Evolutionary conservation across 192 early-diverging fungal genomes (phyloP), one percentile per base, ranked within the genome.

Genomic region (Dissophora ornata): DNA sequence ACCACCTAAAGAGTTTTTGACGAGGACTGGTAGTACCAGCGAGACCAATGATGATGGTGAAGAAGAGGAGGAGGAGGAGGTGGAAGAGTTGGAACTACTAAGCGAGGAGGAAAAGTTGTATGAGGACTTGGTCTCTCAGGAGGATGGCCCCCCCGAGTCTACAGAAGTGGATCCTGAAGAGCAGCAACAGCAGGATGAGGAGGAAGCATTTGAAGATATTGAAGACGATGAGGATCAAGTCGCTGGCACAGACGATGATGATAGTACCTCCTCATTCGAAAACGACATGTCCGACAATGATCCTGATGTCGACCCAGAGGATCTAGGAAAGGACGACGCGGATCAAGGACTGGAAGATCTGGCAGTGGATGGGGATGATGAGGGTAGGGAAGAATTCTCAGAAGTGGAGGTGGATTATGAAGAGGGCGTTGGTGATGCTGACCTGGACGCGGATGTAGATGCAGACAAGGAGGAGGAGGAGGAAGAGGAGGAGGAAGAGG

Each of bases 361-460:
- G 7, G 29, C 67, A 11, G 46, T 71, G 0, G 57, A 67, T 38
- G 52, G 56, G 15, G 61, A 52, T 0, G 41, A 45, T 3, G 56
- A 52, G 9, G 45, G 42, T 0, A 49, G 26, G 1, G 55, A 49
- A 8, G 60, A 63, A 1, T 60, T 73, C 3, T n/a, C 44, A 32
- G 70, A 74, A 21, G 73, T 67, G 5, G 73, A 77, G 29, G 73
- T 77, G 12, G 73, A 67, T 15, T 67, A 48, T 49, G 71, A 75
- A 53, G 62, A 73, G 0, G 53, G 30, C 13, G 22, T 18, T 18
- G 7, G 4, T 15, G 49, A 51, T n/a, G 46, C 32, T 51, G 64
- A 47, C 10, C 28, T 21, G 4, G 49, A 67, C 8, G 54, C 16
- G 15, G 51, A 57, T 15, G 51, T 19, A 13, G 52, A 62, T 7